These are phyloP conservation scores for Dendryphion nanum DNA, from an alignment of 2,329 filamentous ascomycete genomes.

Conservation along the genomic window DNA sequence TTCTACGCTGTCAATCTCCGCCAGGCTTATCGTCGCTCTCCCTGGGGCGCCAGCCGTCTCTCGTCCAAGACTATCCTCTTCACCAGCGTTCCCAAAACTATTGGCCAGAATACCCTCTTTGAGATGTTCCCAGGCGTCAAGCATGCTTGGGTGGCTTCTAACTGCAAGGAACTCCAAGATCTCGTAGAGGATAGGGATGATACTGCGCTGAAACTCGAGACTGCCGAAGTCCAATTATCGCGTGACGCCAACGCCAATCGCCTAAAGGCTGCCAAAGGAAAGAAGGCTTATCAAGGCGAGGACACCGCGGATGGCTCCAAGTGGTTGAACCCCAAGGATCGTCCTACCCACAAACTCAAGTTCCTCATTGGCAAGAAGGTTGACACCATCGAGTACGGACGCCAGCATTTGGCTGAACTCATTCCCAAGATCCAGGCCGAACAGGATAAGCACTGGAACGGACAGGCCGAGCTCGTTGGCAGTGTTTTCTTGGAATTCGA, in stretches of 20 bases:
- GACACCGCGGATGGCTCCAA: constrained; percentile 38
- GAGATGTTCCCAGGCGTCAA: constrained; percentile 41
- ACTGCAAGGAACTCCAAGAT: constrained; percentile 45
- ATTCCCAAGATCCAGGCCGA: constrained; percentile 67
- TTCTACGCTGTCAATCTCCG: constrained; percentile 49
- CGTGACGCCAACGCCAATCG: constrained; percentile 63
- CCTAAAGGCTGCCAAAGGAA: constrained; percentile 59
- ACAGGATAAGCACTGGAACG: constrained; percentile 65
- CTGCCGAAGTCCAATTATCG: constrained; percentile 45
- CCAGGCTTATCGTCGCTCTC: constrained; percentile 48
- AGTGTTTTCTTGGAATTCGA: constrained; percentile 88
- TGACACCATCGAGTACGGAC: constrained; percentile 82
- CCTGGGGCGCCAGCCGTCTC: constrained; percentile 43
- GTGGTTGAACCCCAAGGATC: constrained; percentile 41
- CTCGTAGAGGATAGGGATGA: constrained; percentile 46
- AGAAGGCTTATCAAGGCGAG: constrained; percentile 44
- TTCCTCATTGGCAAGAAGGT: constrained; percentile 44
- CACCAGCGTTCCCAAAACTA: constrained; percentile 45
- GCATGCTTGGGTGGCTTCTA: constrained; percentile 48
- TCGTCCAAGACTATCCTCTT: constrained; percentile 50
- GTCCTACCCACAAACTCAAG: constrained; percentile 42
- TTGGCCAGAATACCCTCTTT: constrained; percentile 41
- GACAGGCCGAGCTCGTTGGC: constrained; percentile 65
- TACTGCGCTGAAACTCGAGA: constrained; percentile 44
- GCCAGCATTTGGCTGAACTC: constrained; percentile 70